phyloP scores from a whole-genome alignment of 257 asterid species.

The Asclepias syriaca region DNA sequence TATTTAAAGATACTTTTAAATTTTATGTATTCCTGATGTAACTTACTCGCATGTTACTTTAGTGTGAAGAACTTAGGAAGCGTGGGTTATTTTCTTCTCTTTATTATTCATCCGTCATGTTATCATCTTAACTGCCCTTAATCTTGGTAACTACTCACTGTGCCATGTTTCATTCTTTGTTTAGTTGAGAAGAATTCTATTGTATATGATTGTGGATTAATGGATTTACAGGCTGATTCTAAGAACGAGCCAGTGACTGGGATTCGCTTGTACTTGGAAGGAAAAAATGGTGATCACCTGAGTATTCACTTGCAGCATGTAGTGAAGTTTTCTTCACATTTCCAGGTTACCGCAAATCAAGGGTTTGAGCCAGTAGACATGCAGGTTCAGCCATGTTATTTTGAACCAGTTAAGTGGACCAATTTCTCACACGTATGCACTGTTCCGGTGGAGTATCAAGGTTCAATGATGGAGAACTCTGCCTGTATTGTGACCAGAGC shows the following conservation, averaged over 20 bases:
- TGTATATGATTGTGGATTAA: background rate
- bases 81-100: background rate
- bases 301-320: slow-evolving; percentile 75
- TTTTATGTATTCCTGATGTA: too few species aligned
- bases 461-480: slow-evolving; percentile 35
- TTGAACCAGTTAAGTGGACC: slow-evolving; percentile 84
- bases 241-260: slow-evolving; percentile 68
- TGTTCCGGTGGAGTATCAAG: slow-evolving; percentile 53
- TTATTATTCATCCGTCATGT: background rate
- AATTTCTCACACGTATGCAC: slow-evolving; percentile 78
- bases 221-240: slow-evolving; percentile 47
- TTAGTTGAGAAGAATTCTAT: background rate
- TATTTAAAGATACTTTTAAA: too few species aligned
- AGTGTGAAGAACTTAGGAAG: background rate
- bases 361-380: slow-evolving; percentile 45
- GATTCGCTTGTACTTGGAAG: slow-evolving; percentile 65
- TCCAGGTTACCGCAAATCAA: slow-evolving; percentile 49
- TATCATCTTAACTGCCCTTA: background rate
- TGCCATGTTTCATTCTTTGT: background rate
- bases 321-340: slow-evolving; percentile 47
- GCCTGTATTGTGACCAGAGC: slow-evolving; percentile 53
- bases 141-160: background rate
- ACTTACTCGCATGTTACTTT: background rate
- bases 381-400: slow-evolving; percentile 43
- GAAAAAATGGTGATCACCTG: slow-evolving; percentile 61